phyloP scores from a whole-genome alignment of 164 flowering plant genomes.

The Umbilicus rupestris region DNA sequence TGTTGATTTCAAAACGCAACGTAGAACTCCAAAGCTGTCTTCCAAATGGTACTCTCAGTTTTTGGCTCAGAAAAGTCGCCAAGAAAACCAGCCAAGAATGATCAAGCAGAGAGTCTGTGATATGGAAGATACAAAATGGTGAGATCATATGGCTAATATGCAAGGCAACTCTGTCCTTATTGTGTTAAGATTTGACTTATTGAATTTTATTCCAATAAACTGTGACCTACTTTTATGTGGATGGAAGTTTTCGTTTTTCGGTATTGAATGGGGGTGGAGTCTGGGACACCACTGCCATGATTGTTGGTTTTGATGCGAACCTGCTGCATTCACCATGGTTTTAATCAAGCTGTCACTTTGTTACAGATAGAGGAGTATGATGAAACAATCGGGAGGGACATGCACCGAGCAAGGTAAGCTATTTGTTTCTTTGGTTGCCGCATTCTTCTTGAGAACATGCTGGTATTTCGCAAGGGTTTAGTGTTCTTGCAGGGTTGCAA shows the following conservation, averaged over 20 bases:
- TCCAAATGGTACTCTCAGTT: conserved; percentile 42
- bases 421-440: too few relatives aligned
- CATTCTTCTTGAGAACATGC: too few relatives aligned
- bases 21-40: conserved; percentile 44
- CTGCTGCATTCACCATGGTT: too few relatives aligned
- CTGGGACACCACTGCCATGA: not conserved
- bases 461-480: too few relatives aligned
- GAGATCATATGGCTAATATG: not conserved
- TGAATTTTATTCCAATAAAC: too few relatives aligned
- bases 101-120: not conserved
- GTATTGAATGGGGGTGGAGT: not conserved
- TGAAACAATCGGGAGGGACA: too few relatives aligned
- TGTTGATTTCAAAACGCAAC: conserved; percentile 33
- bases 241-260: too few relatives aligned
- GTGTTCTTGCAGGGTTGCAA: too few relatives aligned
- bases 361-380: too few relatives aligned
- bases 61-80: conserved; percentile 11
- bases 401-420: too few relatives aligned
- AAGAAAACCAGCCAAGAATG: not conserved
- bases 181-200: conserved; percentile 25
- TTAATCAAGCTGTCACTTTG: too few relatives aligned
- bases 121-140: not conserved
- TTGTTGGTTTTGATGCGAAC: not conserved
- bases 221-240: too few relatives aligned
- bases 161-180: not conserved